Conservation (phyloP, 495 filamentous ascomycete genomes). For the Articulospora tetracladia region DNA sequence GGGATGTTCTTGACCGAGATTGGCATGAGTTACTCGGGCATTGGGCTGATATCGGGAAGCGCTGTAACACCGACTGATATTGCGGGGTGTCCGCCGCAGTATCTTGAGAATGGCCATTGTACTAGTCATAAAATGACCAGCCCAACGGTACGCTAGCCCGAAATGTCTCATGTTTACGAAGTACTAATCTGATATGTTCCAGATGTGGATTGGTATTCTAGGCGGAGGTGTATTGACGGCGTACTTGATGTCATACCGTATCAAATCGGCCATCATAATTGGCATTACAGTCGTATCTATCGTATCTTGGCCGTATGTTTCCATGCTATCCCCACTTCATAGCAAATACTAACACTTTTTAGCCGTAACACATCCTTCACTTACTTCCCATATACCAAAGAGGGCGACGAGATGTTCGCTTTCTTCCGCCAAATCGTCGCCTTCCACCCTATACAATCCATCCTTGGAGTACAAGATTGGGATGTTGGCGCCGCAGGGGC, state of each 20-base stretch:
- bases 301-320: conserved; percentile 69
- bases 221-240: conserved; percentile 73
- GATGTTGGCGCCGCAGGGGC: conserved; percentile 51
- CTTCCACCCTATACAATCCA: conserved; percentile 72
- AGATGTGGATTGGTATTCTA: conserved; percentile 77
- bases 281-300: conserved; percentile 80
- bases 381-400: conserved; percentile 67
- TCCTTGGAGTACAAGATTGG: conserved; percentile 64
- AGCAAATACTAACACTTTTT: conserved; percentile 5
- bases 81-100: conserved; percentile 55
- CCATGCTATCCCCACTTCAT: not conserved
- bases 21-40: conserved; percentile 70
- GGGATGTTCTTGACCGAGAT: conserved; percentile 76
- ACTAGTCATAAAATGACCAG: conserved; percentile 57
- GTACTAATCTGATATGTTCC: conserved; percentile 2
- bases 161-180: not conserved
- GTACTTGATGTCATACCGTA: conserved; percentile 73
- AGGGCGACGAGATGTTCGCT: conserved; percentile 61
- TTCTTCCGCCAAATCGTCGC: conserved; percentile 77
- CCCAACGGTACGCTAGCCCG: conserved; percentile 45
- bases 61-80: conserved; percentile 61
- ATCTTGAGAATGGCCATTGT: conserved; percentile 37
- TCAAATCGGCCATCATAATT: conserved; percentile 77
- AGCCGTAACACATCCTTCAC: conserved; percentile 67
- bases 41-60: conserved; percentile 63